A percentile compares a stretch with the other conserved stretches of the same genome.
phyloP scores from a whole-genome alignment of 2,329 filamentous ascomycete genomes.

The Xylaria sp. region DNA sequence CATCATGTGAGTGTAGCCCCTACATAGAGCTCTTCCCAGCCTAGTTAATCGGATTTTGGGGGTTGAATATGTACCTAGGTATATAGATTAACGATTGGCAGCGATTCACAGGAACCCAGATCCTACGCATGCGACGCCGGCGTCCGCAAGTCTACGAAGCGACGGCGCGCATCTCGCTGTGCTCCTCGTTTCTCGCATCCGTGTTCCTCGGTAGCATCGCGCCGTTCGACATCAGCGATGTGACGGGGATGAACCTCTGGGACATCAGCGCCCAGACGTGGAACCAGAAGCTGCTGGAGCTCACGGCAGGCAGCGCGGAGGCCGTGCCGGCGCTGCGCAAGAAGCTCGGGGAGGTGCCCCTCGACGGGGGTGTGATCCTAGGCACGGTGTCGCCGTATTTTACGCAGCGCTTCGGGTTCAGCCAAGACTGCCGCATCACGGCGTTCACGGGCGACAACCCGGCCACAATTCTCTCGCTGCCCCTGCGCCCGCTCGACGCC shows the following conservation, averaged over 20 bases:
- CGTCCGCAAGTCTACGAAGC: constrained; percentile 83
- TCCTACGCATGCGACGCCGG: constrained; percentile 84
- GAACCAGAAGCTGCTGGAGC: constrained; percentile 78
- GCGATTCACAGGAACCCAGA: constrained; percentile 98
- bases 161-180: constrained; percentile 88
- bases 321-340: constrained; percentile 72
- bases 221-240: constrained; percentile 92
- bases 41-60: neutral
- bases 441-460: constrained; percentile 97
- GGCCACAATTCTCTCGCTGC: constrained; percentile 90
- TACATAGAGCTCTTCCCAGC: neutral
- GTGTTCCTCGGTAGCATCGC: constrained; percentile 87
- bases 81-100: constrained; percentile 50
- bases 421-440: constrained; percentile 76
- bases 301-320: constrained; percentile 70
- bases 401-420: constrained; percentile 80
- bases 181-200: constrained; percentile 94
- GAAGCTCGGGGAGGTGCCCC: constrained; percentile 83
- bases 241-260: constrained; percentile 97
- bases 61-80: neutral
- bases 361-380: constrained; percentile 83
- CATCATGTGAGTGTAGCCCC: constrained; percentile 77
- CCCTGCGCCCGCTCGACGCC: constrained; percentile 86
- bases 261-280: constrained; percentile 81
- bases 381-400: constrained; percentile 84